Evolutionary conservation across 257 asterid genomes (phyloP).

Genomic region (Solanum chmielewskii): DNA sequence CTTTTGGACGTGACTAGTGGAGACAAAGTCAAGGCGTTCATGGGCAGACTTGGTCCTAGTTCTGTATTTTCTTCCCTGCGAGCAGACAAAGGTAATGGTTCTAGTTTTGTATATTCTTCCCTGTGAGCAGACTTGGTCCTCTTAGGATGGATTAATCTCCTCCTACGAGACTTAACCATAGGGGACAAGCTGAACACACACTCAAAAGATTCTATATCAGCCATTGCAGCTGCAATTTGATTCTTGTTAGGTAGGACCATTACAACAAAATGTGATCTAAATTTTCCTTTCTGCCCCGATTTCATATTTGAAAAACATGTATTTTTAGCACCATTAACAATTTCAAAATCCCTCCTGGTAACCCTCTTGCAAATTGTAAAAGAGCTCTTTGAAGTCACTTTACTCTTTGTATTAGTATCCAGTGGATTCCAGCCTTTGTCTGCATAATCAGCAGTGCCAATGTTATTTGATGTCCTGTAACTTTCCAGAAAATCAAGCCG

Average conservation of each 20-base stretch:
- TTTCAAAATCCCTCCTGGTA: not conserved
- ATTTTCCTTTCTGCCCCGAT: not conserved
- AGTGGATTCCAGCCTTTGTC: not conserved
- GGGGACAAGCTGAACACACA: not conserved
- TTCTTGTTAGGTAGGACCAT: not conserved
- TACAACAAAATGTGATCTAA: not conserved
- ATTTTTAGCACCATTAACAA: not conserved
- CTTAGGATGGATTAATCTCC: slow-evolving; percentile 11
- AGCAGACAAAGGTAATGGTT: not conserved
- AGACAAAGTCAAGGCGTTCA: not conserved
- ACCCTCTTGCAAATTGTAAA: not conserved
- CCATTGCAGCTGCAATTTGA: not conserved
- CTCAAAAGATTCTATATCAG: slow-evolving; percentile 2
- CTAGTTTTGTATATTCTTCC: not conserved
- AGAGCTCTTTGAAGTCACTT: not conserved
- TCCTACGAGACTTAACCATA: slow-evolving; percentile 1
- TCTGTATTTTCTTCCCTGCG: not conserved
- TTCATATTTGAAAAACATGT: not conserved
- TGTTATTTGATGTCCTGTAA: not conserved
- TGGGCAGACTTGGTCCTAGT: not conserved
- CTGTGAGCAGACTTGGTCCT: not conserved
- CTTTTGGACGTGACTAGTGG: not conserved
- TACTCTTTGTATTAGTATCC: not conserved
- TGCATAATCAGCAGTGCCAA: not conserved
- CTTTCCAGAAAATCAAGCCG: not conserved